Evolutionary conservation across 148 eudicot genomes (phyloP), one percentile per base, ranked within the genome.

Genomic region (Dysphania ambrosioides): DNA sequence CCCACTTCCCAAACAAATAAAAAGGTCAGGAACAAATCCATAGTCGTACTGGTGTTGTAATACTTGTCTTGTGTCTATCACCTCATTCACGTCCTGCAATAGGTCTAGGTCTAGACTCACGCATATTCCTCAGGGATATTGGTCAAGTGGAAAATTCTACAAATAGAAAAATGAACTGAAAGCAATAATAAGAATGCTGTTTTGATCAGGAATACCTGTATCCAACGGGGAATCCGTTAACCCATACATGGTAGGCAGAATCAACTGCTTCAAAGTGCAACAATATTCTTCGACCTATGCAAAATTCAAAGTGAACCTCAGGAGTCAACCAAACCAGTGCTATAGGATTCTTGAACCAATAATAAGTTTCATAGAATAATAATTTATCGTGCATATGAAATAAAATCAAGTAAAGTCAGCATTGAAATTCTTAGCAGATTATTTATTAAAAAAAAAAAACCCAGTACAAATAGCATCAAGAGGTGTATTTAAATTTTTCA

Each of bases 181-280:
- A 42, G 51, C 57, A 56, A 66, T 32, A 58, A 5, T n/a, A 19
- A 16, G 21, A n/a, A 61, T 2, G 70, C 31, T 42, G 38, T 40
- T 72, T 5, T n/a, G 23, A 72, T 65, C 59, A 12, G 47, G 53
- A 59, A 40, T 73, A 94, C 98, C 98, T 94, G 84, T 94, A 94
- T 75, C 98, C 98, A 84, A 89, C 86, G 47, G 86, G 89, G 64
- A 80, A 67, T 57, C 97, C 98, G 75, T 94, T 94, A 49, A 94
- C 78, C 98, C 98, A 94, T 72, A 87, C 89, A 66, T 87, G 86
- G 83, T 78, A 94, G 51, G 98, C 98, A 73, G 98, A 94, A 84
- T 94, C 98, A 82, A 79, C 98, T 72, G 96, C 97, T 86, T 94
- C 97, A 75, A 94, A 91, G 83, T 94, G 97, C 75, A 94, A 72